Evolutionary conservation across 2,329 filamentous ascomycete species (phyloP), one percentile per base, ranked within the genome.

Genomic region (Ceratocystis albifundus): DNA sequence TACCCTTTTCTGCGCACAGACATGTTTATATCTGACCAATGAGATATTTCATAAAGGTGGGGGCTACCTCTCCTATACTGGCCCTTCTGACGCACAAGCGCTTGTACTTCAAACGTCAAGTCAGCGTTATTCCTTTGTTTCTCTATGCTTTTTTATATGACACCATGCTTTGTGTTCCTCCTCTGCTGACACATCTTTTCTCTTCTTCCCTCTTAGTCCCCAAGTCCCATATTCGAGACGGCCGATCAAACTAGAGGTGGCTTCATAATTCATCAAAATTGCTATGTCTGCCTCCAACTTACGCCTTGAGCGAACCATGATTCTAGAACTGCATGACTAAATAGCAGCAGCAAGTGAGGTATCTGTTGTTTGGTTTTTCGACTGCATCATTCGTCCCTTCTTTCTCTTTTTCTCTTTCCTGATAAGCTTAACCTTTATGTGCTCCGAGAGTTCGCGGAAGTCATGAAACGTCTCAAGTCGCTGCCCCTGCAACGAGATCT

Each of bases 51-150:
- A 7, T 10, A 55, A 30, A 30, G 12, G 3, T 25, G 50, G 50
- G 50, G 50, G 50, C 50, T 25, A 17, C 10, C 22, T 25, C n/a
- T 55, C 12, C 25, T 28, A 30, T 30, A 22, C 17, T 55, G 36
- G 50, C 22, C 15, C 12, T 55, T 28, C 50, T 55, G 50, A 55
- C 12, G 50, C 50, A 55, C 22, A 55, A 28, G 50, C 50, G 50
- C 50, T 25, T 55, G 15, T 55, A 25, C 20, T 30, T 55, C 50
- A 55, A 55, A 55, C 50, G 20, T 55, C 50, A 55, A 55, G 20
- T 12, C 50, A 55, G 25, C 5, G 5, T 55, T 55, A 12, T 22
- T 55, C 20, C 20, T 28, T 55, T 25, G n/a, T 22, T 28, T 55
- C 20, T 55, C 20, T 28, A 7, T 15, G 25, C 25, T 28, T n/a